A percentile compares a stretch with the other conserved stretches of the same genome.
These are phyloP conservation scores for Aphanomyces invadans DNA, from an alignment of 352 stramenopile genomes.

Conservation along the genomic window DNA sequence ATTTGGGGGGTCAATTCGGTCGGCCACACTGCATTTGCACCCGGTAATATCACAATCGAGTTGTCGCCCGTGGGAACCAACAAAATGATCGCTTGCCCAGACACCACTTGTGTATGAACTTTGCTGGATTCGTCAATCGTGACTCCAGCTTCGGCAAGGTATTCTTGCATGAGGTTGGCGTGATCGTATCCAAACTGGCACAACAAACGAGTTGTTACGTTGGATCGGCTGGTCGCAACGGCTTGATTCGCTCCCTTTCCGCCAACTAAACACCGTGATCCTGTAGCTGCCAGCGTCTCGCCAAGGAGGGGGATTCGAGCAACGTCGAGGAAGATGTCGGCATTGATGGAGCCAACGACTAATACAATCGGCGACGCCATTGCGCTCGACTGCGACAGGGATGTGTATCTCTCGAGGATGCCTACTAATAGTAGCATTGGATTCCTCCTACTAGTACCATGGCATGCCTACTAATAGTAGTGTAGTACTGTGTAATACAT, in stretches of 20 bases:
- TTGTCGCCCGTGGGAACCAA: conserved; percentile 76
- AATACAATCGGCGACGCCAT: conserved; percentile 31
- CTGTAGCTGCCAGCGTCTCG: conserved; percentile 52
- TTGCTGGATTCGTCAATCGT: conserved; percentile 33
- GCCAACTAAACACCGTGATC: conserved; percentile 49
- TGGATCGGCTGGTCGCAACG: conserved; percentile 38
- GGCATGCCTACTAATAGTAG: background rate
- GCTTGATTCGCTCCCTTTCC: conserved; percentile 80
- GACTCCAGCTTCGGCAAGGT: conserved; percentile 34
- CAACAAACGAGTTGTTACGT: conserved; percentile 36
- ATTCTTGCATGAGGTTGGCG: conserved; percentile 35
- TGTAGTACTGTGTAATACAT: too few species aligned
- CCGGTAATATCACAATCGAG: conserved; percentile 76
- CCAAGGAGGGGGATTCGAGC: conserved; percentile 52
- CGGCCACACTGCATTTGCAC: conserved; percentile 62
- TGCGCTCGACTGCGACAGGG: too few species aligned
- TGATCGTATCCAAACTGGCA: conserved; percentile 75
- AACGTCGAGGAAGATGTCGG: conserved; percentile 73
- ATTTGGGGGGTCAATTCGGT: conserved; percentile 32
- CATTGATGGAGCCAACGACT: conserved; percentile 77
- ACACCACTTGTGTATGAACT: conserved; percentile 32
- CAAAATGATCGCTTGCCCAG: conserved; percentile 76
- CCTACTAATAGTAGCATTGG: too few species aligned
- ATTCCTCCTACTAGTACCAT: too few species aligned
- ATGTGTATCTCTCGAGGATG: too few species aligned